phyloP scores from a whole-genome alignment of 768 basidiomycete species.

The Mycena albidolilacea region DNA sequence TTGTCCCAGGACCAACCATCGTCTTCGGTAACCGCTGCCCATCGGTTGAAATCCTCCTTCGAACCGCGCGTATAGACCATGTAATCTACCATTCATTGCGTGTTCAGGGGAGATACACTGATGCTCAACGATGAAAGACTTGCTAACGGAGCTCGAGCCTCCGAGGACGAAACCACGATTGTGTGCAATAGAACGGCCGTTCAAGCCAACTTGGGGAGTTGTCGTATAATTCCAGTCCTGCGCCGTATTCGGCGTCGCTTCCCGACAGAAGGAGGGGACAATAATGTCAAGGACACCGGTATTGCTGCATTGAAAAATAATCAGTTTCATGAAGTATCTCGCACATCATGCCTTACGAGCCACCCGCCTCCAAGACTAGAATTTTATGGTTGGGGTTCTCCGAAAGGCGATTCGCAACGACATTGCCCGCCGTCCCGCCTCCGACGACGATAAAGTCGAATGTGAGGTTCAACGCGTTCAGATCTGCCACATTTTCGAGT shows the following conservation, averaged over 20 bases:
- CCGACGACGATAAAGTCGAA: constrained; percentile 23
- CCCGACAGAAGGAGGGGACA: constrained; percentile 19
- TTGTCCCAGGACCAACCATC: constrained; percentile 43
- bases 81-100: constrained; percentile 21
- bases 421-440: not conserved
- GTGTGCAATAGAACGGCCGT: constrained; percentile 43
- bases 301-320: not conserved
- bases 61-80: constrained; percentile 42
- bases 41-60: constrained; percentile 40
- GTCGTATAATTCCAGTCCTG: constrained; percentile 52
- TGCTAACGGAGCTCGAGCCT: not conserved
- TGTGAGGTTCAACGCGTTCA: not conserved
- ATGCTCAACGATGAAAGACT: not conserved
- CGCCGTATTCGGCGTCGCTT: constrained; percentile 26
- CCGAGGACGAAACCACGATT: constrained; percentile 43
- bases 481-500: not conserved
- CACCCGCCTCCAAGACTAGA: constrained; percentile 52
- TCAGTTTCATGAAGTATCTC: not conserved
- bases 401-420: not conserved
- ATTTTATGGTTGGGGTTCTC: constrained; percentile 39
- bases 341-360: constrained; percentile 36
- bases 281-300: constrained; percentile 12
- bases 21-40: constrained; percentile 38
- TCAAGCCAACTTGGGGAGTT: constrained; percentile 43
- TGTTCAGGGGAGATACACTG: not conserved